A percentile compares a stretch with the other conserved stretches of the same genome.
Conservation (phyloP, 2,329 filamentous ascomycete species). For the Fusarium oxysporum region DNA sequence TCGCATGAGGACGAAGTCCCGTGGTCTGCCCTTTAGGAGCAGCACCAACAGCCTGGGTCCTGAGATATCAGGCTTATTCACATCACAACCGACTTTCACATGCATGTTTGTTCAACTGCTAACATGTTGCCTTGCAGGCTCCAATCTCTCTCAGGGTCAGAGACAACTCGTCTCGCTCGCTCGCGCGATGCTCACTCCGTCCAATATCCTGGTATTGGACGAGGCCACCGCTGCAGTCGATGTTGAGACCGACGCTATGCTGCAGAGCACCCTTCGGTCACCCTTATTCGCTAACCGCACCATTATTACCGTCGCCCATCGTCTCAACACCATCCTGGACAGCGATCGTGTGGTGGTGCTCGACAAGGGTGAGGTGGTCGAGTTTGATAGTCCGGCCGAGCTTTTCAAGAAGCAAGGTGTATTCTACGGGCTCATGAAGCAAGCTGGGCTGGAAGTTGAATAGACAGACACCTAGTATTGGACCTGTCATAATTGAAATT, state of each 20-base stretch:
- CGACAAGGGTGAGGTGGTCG: conserved; percentile 87
- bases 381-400: conserved; percentile 88
- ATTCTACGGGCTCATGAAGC: conserved; percentile 91
- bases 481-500: conserved; percentile 17
- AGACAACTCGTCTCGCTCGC: conserved; percentile 94
- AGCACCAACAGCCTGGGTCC: conserved; percentile 9
- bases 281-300: conserved; percentile 87
- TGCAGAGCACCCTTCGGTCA: conserved; percentile 72
- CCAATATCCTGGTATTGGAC: conserved; percentile 96
- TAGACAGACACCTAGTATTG: conserved; percentile 24
- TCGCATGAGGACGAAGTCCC: conserved; percentile 50
- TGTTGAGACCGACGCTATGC: conserved; percentile 74
- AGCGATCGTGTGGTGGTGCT: conserved; percentile 92
- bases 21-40: conserved; percentile 40
- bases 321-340: conserved; percentile 96
- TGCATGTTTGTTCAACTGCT: conserved; percentile 29
- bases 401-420: conserved; percentile 79
- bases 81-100: conserved; percentile 15
- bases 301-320: conserved; percentile 97
- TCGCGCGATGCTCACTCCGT: conserved; percentile 91
- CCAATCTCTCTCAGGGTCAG: conserved; percentile 95
- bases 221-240: conserved; percentile 89
- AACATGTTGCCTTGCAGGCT: conserved; percentile 66
- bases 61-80: neutral
- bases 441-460: conserved; percentile 78